Evolutionary conservation across 2,329 filamentous ascomycete species (phyloP), one percentile per base, ranked within the genome.

Genomic region (Neofusicoccum kwambonambiense): DNA sequence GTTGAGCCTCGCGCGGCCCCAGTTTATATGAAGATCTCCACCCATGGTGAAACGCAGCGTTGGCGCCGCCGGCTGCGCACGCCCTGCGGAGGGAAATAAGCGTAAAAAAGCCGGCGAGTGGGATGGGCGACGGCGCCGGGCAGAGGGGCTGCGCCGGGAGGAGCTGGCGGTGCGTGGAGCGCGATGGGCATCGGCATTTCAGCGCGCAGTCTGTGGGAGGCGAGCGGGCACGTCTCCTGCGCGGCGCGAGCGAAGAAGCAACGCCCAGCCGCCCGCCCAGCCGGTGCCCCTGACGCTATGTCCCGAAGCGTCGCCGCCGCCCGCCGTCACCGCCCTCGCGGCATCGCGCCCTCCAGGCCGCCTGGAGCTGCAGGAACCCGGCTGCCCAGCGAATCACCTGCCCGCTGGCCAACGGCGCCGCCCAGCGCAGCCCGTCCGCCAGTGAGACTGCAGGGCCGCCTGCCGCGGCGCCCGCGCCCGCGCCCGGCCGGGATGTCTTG

Each of bases 31-130:
- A 58, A 39, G 51, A 58, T 57, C 62, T 22, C 41, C 44, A 41
- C 37, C 39, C n/a, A 56, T 57, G 34, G 45, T 64, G 62, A 64
- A 64, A 64, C 62, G 44, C 51, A 54, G 62, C 35, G 58, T n/a
- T 51, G 58, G 45, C 58, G 44, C 35, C 31, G 45, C 42, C 31
- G 17, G 13, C n/a, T n/a, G 31, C 34, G 58, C 44, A 49, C 19
- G 58, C 34, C n/a, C 58, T 62, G 58, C 58, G 58, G 58, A 62
- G 58, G 41, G 58, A 62, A 62, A 62, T 50, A 62, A 62, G 58
- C 58, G 58, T 51, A 62, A 51, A 62, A 41, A 61, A n/a, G 42
- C 54, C 54, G 54, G 54, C 54, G 54, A 58, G 54, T 58, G 54
- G 54, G 54, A 58, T 58, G 54, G 54, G 54, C 37, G 52, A 37